Percentiles rank a stretch among this genome's conserved stretches.
These are phyloP conservation scores for Chytridium lagenaria DNA, from an alignment of 371 early-diverging fungal genomes.

Conservation along the genomic window DNA sequence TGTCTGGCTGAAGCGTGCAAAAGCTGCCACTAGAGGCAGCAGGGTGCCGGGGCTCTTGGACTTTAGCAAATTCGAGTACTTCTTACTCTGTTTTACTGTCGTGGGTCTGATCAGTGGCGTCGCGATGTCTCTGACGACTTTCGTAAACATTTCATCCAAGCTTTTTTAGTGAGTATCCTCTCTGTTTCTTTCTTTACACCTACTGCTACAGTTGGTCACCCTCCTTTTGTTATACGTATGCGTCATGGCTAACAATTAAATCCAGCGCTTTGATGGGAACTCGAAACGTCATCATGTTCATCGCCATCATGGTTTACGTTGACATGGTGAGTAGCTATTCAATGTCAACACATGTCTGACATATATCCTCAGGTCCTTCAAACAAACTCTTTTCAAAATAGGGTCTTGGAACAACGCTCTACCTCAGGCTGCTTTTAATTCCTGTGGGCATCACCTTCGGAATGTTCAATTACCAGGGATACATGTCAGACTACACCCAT, in stretches of 20 bases:
- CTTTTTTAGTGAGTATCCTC: constrained; percentile 11
- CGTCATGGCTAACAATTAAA: background rate
- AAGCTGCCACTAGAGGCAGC: background rate
- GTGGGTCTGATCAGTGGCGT: background rate
- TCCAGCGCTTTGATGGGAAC: constrained; percentile 6
- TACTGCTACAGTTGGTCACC: background rate
- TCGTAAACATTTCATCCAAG: constrained; percentile 8
- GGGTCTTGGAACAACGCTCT: background rate
- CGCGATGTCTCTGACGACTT: constrained; percentile 2
- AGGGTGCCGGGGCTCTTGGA: background rate
- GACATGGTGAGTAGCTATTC: background rate
- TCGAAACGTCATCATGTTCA: constrained; percentile 8
- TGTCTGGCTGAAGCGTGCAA: background rate
- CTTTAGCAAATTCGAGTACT: constrained; percentile 1
- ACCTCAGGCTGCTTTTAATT: background rate
- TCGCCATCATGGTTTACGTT: constrained; percentile 10
- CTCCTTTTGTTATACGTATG: background rate
- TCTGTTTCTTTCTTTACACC: background rate
- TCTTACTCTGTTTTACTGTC: background rate
- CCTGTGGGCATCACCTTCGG: background rate
- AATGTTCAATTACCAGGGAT: constrained; percentile 14
- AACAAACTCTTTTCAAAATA: background rate
- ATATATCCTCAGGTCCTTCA: background rate
- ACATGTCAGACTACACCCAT: constrained; percentile 11
- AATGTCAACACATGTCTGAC: background rate